Evolutionary conservation across 106 monocot genomes (phyloP).

Genomic region (Dactylorhiza incarnata): DNA sequence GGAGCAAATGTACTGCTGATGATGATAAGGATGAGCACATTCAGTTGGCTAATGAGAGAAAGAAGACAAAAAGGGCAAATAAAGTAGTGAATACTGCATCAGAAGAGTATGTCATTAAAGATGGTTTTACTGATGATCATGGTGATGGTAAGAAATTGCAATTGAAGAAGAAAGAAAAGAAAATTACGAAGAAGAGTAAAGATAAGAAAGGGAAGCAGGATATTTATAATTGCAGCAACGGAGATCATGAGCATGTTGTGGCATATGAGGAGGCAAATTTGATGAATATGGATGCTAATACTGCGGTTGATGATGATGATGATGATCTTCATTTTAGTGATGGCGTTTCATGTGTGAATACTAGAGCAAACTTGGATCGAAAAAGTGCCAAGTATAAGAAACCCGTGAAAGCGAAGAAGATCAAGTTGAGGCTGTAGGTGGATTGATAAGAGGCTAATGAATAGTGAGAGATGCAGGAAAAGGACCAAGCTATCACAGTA

Average conservation of each 20-base stretch:
- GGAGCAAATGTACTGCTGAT: too few species aligned
- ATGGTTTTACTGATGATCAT: background rate
- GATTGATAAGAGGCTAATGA: background rate
- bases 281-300: conserved; percentile 1
- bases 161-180: background rate
- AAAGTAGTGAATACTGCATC: background rate
- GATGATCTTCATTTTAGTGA: background rate
- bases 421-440: background rate
- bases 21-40: background rate
- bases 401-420: background rate
- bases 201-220: background rate
- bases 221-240: background rate
- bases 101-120: background rate
- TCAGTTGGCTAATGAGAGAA: background rate
- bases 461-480: background rate
- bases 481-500: background rate
- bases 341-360: background rate
- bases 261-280: background rate
- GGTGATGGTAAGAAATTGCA: background rate
- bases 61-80: background rate
- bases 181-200: background rate
- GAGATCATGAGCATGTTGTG: background rate
- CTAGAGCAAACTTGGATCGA: background rate
- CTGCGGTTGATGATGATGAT: background rate
- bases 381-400: background rate